phyloP scores from a whole-genome alignment of 2,329 filamentous ascomycete genomes.

The Xylaria sp. region DNA sequence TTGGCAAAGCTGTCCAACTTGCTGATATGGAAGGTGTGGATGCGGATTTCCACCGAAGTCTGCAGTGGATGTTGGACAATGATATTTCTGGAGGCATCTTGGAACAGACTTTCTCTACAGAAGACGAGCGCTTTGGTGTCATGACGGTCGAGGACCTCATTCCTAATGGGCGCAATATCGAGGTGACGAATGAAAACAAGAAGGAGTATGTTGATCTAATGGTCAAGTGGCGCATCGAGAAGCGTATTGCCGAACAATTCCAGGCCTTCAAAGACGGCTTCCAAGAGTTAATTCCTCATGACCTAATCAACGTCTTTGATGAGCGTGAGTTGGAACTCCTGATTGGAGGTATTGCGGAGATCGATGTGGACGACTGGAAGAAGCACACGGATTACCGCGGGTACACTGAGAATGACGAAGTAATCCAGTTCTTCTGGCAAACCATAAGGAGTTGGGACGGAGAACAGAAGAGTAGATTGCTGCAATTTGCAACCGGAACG shows the following conservation, averaged over 20 bases:
- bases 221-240: conserved; percentile 99
- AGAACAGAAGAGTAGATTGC: conserved; percentile 93
- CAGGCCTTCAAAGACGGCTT: conserved; percentile 97
- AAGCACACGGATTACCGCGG: conserved; percentile 99
- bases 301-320: conserved; percentile 98
- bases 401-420: conserved; percentile 97
- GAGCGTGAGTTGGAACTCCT: conserved; percentile 96
- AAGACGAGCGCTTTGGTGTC: conserved; percentile 97
- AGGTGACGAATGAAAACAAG: conserved; percentile 99
- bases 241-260: conserved; percentile 98
- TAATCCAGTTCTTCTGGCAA: conserved; percentile 99
- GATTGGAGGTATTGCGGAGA: conserved; percentile 99
- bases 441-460: conserved; percentile 96
- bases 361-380: conserved; percentile 99
- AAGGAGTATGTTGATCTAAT: conserved; percentile 98
- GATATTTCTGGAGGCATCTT: conserved; percentile 92
- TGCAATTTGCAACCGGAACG: conserved; percentile 98
- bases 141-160: conserved; percentile 94
- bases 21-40: conserved; percentile 99
- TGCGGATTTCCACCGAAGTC: conserved; percentile 94
- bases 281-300: conserved; percentile 95
- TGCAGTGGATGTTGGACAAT: conserved; percentile 98
- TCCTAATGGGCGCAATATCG: conserved; percentile 87
- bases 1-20: conserved; percentile 90
- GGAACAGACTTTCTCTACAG: conserved; percentile 95